Base-by-base conservation (phyloP, 1,139 yeast genomes). In the Geotrichum cucujoidarum region DNA sequence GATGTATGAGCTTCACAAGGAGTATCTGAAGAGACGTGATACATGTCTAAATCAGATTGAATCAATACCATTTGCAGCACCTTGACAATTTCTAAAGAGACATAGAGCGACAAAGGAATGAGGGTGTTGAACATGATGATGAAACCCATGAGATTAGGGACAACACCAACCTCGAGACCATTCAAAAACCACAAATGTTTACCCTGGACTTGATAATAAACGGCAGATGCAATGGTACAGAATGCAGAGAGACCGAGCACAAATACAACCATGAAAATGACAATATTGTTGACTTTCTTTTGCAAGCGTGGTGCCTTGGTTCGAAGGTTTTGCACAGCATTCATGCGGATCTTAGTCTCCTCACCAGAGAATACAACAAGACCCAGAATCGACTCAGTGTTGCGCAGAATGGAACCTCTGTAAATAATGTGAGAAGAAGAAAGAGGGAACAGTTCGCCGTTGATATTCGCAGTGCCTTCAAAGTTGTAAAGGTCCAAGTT, bases 1-100 rank as follows among this genome's bases (percentile, higher is more conserved):
- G 97, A 95, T 0, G 98, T 90, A 60, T 90, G 83, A 0, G 96
- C 95, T 60, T 86, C 95, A 40, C 95, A 94, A 0, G 96, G 96
- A 0, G 96, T 92, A 60, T 92, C 80, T 3, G 89, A 76, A 37
- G 79, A 84, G 17, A 72, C 75, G 63, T 92, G 89, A 61, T 92
- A 94, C 96, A 94, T 88, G 65, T 94, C 98, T 45, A 92, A 77
- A 67, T 94, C 98, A 75, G 79, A 81, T 62, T 88, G 95, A 59
- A 94, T 70, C 53, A 90, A 72, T 39, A 83, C 66, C 65, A 89
- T 75, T 64, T 94, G 98, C 69, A 84, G 78, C 2, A 86, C 84
- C 63, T 92, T 92, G 60, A 92, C 89, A 53, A 92, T 83, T 62
- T 94, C 99, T 90, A 92, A 86, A 0, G 97, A 89, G 27, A 92